Base-by-base conservation (phyloP, 805 yeast species). In the Sungouiozyma intestinalis region DNA sequence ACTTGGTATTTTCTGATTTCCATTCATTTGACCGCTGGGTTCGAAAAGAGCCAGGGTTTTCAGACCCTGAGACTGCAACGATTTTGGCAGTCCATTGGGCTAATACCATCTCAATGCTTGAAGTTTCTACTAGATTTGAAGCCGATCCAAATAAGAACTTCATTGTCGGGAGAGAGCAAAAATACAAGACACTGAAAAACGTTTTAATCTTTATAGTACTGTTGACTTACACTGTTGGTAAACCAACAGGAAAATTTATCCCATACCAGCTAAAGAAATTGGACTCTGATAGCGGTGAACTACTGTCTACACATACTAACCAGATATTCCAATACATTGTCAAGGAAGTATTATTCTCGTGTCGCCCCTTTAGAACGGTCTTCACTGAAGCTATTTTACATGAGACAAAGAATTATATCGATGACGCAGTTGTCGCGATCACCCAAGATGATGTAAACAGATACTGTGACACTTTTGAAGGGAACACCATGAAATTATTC, bases 71-170 rank as follows among this genome's bases (percentile, higher is more conserved):
- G 35, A 47, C 50, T 1, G 49, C 53, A 4, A 34, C 44, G 16
- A 42, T 56, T 11, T 40, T 57, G 14, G 40, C 55, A 1, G 50
- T 45, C 1, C 57, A 57, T 43, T 59, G 60, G 62, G 55, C 63
- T 3, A 57, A 57, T 24, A 56, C 62, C 1, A 68, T 81, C 19
- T 67, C 73, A 18, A 74, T 78, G 70, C 59, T 70, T 33, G 88
- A 82, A 51, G 72, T 80, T 17, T 51, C 79, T 0, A 67, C 78
- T 1, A 68, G 88, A 53, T 54, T 71, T n/a, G 69, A 71, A 35
- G 50, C 52, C 13, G 52, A 59, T 8, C 53, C 71, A 3, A 59
- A 63, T 21, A 42, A 41, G 1, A 54, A 55, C 2, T 63, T 66
- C 40, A 46, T 65, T 36, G 46, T 51, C 13, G 64, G 58, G n/a